Base-by-base conservation (phyloP, 2,329 filamentous ascomycete species). In the Emericellopsis atlantica region DNA sequence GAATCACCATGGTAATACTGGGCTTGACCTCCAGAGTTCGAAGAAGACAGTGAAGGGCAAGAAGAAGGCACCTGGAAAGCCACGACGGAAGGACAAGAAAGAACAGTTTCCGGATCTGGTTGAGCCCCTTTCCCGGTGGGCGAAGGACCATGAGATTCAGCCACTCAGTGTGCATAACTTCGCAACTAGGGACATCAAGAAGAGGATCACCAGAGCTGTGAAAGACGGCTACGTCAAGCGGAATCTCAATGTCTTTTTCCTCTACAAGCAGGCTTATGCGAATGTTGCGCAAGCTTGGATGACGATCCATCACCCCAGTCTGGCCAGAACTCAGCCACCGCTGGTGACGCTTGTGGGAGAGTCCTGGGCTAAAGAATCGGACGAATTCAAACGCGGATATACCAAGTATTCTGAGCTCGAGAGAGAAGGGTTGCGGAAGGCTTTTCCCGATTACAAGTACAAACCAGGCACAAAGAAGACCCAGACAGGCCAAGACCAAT, bases 391-490 rank as follows among this genome's bases (percentile, higher is more conserved):
- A 22, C 9, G n/a, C 8, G 32, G 23, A 12, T 42, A 42, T 29
- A 34, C 24, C 3, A 22, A 21, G 21, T 42, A 38, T 18, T 42
- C 41, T 4, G 37, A 43, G 14, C 31, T 40, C 14, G 41, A 43
- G 33, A 39, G 36, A 32, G 14, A 29, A 16, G 37, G 37, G n/a
- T 22, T 40, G 7, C 16, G 32, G 21, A 36, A 36, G 11, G 41
- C 41, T 18, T 43, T 43, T 24, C 41, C 41, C n/a, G 11, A 43
- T 16, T 43, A 43, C 41, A 40, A 33, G n/a, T 43, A 43, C 37
- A 37, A 37, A n/a, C 41, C 41, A 22, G 40, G 40, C 10, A 26
- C 40, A 21, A 41, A 41, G 23, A 41, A 41, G 23, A 23, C 11
- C 12, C 33, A 22, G 2, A 6, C 23, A 18, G n/a, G 12, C 6